Conservation (phyloP, 768 basidiomycete species). For the Suillus brevipes region DNA sequence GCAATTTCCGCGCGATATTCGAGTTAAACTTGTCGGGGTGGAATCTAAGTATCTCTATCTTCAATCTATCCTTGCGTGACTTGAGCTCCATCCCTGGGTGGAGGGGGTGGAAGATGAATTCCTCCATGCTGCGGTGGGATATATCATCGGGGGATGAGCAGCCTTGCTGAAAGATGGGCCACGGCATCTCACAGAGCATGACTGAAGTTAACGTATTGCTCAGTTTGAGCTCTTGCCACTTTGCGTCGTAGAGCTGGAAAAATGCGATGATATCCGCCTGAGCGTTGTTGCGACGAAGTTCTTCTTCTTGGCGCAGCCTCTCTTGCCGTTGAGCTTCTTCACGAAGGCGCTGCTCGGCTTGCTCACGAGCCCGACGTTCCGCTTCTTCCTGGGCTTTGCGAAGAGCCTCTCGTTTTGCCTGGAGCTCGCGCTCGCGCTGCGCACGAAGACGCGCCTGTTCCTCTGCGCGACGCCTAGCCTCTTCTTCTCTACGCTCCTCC, state of each 20-base stretch:
- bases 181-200: constrained; percentile 40
- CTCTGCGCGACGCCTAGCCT: constrained; percentile 13
- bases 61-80: constrained; percentile 36
- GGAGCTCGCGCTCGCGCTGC: constrained; percentile 21
- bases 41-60: constrained; percentile 50
- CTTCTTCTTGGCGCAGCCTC: constrained; percentile 12
- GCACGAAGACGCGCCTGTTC: constrained; percentile 22
- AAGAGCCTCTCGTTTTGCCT: constrained; percentile 15
- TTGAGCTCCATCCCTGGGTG: constrained; percentile 32
- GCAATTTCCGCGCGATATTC: constrained; percentile 37
- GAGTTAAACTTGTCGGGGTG: constrained; percentile 56
- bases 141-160: constrained; percentile 29
- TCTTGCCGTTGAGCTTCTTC: constrained; percentile 7
- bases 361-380: constrained; percentile 22
- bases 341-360: constrained; percentile 16
- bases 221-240: constrained; percentile 38
- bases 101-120: constrained; percentile 43
- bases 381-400: constrained; percentile 16
- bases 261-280: constrained; percentile 12
- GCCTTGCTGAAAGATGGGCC: constrained; percentile 39
- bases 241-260: constrained; percentile 33
- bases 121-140: constrained; percentile 32
- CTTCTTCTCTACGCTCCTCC: constrained; percentile 15
- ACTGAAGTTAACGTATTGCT: constrained; percentile 20
- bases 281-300: constrained; percentile 11